phyloP scores from a whole-genome alignment of 495 filamentous ascomycete species.

The Daldinia vernicosa region DNA sequence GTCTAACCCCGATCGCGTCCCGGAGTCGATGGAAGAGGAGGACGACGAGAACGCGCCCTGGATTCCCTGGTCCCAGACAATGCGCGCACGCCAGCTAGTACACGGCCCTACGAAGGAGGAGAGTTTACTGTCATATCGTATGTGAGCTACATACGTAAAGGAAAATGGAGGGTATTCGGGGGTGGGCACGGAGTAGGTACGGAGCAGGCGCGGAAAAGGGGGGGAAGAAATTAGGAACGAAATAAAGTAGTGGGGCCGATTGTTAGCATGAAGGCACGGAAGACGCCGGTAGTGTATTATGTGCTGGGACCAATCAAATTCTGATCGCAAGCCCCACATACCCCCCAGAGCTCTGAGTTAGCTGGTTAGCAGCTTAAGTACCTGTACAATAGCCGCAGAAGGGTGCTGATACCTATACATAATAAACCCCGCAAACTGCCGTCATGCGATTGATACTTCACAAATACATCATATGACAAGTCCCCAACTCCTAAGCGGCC shows the following conservation, averaged over 20 bases:
- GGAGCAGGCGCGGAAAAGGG: not conserved
- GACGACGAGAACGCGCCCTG: constrained; percentile 3
- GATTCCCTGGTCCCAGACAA: not conserved
- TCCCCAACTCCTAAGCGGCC: not conserved
- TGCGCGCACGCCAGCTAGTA: not conserved
- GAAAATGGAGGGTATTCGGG: too few species aligned
- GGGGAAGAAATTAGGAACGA: not conserved
- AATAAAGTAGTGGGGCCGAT: constrained; percentile 14
- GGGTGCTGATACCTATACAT: too few species aligned
- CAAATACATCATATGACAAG: constrained; percentile 33
- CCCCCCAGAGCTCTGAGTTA: not conserved
- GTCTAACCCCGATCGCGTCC: not conserved
- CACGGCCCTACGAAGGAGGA: not conserved
- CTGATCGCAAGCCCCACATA: constrained; percentile 18
- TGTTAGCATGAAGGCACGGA: not conserved
- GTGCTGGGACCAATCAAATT: constrained; percentile 21
- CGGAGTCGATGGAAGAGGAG: not conserved
- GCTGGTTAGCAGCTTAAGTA: not conserved
- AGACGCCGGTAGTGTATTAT: not conserved
- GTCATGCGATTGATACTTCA: constrained; percentile 13
- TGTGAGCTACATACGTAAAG: not conserved
- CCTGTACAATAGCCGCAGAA: not conserved
- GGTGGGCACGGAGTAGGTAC: not conserved
- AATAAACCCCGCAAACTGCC: constrained; percentile 31
- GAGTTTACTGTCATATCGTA: not conserved